Evolutionary conservation across 352 stramenopile genomes (phyloP).

Genomic region (Pythium vanterpoolii): DNA sequence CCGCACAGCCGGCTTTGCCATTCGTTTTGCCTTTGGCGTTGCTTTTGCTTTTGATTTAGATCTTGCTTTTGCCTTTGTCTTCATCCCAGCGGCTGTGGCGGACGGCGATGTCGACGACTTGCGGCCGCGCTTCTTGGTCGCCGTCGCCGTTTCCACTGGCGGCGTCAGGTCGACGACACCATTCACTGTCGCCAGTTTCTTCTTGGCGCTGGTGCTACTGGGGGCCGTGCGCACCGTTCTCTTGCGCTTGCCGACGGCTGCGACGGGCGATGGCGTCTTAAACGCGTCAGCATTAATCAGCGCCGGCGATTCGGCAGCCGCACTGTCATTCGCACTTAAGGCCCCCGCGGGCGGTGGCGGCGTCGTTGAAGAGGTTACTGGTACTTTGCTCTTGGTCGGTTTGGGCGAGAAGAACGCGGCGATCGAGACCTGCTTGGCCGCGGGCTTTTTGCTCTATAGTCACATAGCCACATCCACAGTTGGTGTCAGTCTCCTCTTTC

Average conservation of each 20-base stretch:
- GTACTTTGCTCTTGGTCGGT: neutral
- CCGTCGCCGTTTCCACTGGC: neutral
- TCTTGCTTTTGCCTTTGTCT: neutral
- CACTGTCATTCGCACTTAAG: neutral
- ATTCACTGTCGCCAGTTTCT: slow-evolving; percentile 5
- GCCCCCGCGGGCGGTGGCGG: neutral
- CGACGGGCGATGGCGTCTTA: slow-evolving; percentile 14
- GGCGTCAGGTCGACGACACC: slow-evolving; percentile 12
- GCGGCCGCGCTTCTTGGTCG: slow-evolving; percentile 3
- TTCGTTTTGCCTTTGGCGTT: slow-evolving; percentile 20
- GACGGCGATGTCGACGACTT: neutral
- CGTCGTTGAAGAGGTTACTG: neutral
- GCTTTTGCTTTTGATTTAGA: neutral
- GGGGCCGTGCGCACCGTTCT: too few species aligned
- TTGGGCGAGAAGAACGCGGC: slow-evolving; percentile 76
- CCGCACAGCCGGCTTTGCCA: slow-evolving; percentile 8
- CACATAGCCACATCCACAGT: neutral
- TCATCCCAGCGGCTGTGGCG: neutral
- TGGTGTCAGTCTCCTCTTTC: neutral
- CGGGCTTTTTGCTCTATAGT: slow-evolving; percentile 26
- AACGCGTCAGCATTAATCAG: slow-evolving; percentile 18
- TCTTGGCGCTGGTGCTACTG: slow-evolving; percentile 12
- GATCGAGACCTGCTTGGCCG: slow-evolving; percentile 76
- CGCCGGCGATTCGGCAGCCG: slow-evolving; percentile 4
- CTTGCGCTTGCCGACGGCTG: slow-evolving; percentile 11